Percentiles rank a stretch among this genome's conserved stretches.
Evolutionary conservation across 768 basidiomycete species (phyloP).

Genomic region (Suillus discolor): DNA sequence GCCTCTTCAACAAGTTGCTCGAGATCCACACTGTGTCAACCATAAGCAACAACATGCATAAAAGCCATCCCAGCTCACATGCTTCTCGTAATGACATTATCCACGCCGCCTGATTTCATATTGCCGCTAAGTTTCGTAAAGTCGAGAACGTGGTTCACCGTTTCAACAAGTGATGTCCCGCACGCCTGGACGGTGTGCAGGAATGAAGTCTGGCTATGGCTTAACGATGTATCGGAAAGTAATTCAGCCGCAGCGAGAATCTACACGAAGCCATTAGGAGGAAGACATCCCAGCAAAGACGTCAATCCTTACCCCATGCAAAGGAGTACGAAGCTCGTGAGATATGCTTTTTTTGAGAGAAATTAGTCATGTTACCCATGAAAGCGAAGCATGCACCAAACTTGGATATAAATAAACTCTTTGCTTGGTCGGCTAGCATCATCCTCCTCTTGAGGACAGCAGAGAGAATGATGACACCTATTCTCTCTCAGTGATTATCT

Average conservation of each 20-base stretch:
- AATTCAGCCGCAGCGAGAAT: conserved; percentile 92
- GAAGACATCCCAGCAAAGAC: background rate
- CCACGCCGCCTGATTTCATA: conserved; percentile 73
- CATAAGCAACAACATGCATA: background rate
- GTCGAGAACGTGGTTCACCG: conserved; percentile 95
- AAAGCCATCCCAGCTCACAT: conserved; percentile 45
- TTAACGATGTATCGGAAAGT: conserved; percentile 81
- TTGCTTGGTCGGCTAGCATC: conserved; percentile 94
- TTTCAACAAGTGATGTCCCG: conserved; percentile 94
- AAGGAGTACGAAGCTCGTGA: conserved; percentile 86
- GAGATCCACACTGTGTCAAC: conserved; percentile 57
- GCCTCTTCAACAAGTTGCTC: conserved; percentile 87
- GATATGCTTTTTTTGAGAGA: conserved; percentile 58
- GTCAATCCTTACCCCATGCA: conserved; percentile 71
- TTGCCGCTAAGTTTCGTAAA: conserved; percentile 94
- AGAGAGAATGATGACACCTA: conserved; percentile 89
- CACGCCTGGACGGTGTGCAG: conserved; percentile 93
- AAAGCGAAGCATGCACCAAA: conserved; percentile 34
- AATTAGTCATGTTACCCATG: conserved; percentile 2
- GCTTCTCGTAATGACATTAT: conserved; percentile 71
- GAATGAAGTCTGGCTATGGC: conserved; percentile 82
- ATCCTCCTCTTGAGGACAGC: conserved; percentile 91
- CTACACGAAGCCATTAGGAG: conserved; percentile 34
- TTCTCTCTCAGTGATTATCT: conserved; percentile 8
- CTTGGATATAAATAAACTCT: conserved; percentile 92